phyloP scores from a whole-genome alignment of 148 eudicot genomes.

The Silene latifolia region DNA sequence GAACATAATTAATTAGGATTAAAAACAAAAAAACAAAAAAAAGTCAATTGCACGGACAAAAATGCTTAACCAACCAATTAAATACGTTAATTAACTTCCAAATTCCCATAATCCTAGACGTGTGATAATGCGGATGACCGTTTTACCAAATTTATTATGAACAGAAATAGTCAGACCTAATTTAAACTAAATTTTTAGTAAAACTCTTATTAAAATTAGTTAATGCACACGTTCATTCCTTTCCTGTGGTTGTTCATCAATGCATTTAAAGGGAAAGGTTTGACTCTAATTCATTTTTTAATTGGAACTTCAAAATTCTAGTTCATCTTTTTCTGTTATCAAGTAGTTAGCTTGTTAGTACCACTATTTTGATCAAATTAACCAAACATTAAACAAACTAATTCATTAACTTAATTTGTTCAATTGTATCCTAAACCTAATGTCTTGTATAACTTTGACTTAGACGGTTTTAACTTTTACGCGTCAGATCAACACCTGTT shows the following conservation, averaged over 20 bases:
- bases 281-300: slow-evolving; percentile 10
- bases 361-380: slow-evolving; percentile 10
- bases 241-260: slow-evolving; percentile 39
- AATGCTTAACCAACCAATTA: background rate
- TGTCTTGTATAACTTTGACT: too few relatives aligned
- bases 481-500: too few relatives aligned
- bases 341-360: slow-evolving; percentile 23
- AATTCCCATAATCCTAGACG: slow-evolving; percentile 17
- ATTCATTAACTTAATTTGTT: too few relatives aligned
- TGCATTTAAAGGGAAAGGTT: slow-evolving; percentile 18
- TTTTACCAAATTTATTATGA: slow-evolving; percentile 15
- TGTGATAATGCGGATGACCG: slow-evolving; percentile 22
- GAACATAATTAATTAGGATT: too few relatives aligned
- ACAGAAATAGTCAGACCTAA: slow-evolving; percentile 34
- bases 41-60: background rate
- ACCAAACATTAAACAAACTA: background rate
- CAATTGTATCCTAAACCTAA: too few relatives aligned
- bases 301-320: background rate
- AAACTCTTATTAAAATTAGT: slow-evolving; percentile 11
- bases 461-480: too few relatives aligned
- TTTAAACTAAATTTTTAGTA: slow-evolving; percentile 25
- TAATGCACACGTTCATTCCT: slow-evolving; percentile 17
- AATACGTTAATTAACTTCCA: slow-evolving; percentile 1
- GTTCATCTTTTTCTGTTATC: slow-evolving; percentile 31
- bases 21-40: too few relatives aligned